Percentiles rank a stretch among this genome's conserved stretches.
These are phyloP conservation scores for Trichoderma guizhouense DNA, from an alignment of 2,329 filamentous ascomycete species.

Conservation along the genomic window DNA sequence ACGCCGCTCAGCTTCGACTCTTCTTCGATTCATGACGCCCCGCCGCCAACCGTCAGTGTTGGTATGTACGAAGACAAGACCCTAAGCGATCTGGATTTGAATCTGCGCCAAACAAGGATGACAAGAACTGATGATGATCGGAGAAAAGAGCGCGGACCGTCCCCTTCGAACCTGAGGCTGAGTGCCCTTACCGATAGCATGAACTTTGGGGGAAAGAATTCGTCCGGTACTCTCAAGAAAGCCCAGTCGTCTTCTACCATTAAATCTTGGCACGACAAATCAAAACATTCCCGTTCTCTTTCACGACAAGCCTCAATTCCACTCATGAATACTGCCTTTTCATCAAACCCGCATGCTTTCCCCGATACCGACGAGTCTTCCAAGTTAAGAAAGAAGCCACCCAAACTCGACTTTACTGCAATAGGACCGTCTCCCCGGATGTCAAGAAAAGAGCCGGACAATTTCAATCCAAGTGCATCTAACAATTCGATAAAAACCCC, in stretches of 20 bases:
- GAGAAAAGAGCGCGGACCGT: constrained; percentile 47
- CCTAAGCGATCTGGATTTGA: constrained; percentile 22
- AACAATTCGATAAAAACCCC: constrained; percentile 41
- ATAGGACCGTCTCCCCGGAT: constrained; percentile 37
- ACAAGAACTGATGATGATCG: constrained; percentile 30
- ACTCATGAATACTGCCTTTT: constrained; percentile 55
- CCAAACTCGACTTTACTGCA: constrained; percentile 48
- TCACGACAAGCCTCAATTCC: constrained; percentile 58
- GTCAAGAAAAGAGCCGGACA: constrained; percentile 30
- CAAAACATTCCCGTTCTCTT: constrained; percentile 53
- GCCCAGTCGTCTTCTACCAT: constrained; percentile 55
- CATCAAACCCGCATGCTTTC: constrained; percentile 42
- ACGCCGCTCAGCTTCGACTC: constrained; percentile 44
- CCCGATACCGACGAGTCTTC: constrained; percentile 33
- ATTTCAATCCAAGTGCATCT: constrained; percentile 30
- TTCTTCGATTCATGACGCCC: constrained; percentile 35
- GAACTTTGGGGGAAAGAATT: constrained; percentile 36
- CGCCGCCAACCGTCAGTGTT: constrained; percentile 45
- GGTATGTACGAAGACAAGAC: constrained; percentile 42
- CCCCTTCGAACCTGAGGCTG: constrained; percentile 34
- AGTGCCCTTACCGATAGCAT: constrained; percentile 16
- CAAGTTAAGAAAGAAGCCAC: constrained; percentile 41
- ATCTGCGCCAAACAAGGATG: constrained; percentile 24
- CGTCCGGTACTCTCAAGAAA: constrained; percentile 43
- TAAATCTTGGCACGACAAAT: constrained; percentile 54